Base-by-base conservation (phyloP, 2,329 filamentous ascomycete species). In the Neopestalotiopsis sp. region DNA sequence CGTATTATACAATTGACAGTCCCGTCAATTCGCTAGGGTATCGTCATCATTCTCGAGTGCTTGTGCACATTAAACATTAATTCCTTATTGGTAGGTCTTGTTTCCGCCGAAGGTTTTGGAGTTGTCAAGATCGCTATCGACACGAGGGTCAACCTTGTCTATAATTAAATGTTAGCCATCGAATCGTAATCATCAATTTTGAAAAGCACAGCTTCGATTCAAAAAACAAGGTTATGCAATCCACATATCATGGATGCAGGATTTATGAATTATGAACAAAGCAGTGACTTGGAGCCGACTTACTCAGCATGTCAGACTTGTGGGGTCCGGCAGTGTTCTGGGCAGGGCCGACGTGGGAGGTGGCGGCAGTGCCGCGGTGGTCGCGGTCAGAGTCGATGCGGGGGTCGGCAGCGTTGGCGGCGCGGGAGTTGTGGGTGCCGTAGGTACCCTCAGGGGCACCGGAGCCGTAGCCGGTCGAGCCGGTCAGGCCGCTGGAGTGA, bases 111-210 rank as follows among this genome's bases (percentile, higher is more conserved):
- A 24, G 0, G 88, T 89, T 79, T 84, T 84, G 76, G 81, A 84
- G 61, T 85, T 84, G 75, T 89, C 87, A 2, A 85, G 82, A 72
- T 89, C 81, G 12, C 83, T 85, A 77, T 89, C 88, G 61, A 90
- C 85, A 32, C 84, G 80, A 3, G 87, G 87, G 67, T 89, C 87
- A 2, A 81, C 49, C 81, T 88, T 89, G 83, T 90, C 89, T 34
- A 12, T 20, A 40, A 12, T 38, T 10, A 24, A 1, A 10, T 1
- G 17, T 53, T 53, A 53, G 45, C 17, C 17, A 38, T 38, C 34
- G 34, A 5, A 20, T 9, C 45, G 14, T 53, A 2, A 7, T 14
- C 5, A n/a, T n/a, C 5, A 20, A 2, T 5, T n/a, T 20, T 49
- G 45, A 9, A 6, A 53, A 24, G 2, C 24, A 24, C 24, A 24